A percentile compares a stretch with the other conserved stretches of the same genome.
Conservation (phyloP, 1,284 basidiomycete genomes). For the Meripilus lineatus region DNA sequence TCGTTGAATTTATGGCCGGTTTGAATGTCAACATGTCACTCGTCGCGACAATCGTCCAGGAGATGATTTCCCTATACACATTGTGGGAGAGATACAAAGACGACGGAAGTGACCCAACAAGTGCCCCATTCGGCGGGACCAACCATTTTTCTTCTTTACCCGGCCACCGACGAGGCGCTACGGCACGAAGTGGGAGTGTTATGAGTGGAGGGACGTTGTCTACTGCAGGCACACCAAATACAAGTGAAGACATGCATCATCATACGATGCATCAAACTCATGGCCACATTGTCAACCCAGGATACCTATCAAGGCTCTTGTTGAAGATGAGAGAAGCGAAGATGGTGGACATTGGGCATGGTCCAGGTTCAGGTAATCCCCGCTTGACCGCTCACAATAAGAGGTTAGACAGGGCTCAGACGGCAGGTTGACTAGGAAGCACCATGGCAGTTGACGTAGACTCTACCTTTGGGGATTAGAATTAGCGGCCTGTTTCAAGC, state of each 20-base stretch:
- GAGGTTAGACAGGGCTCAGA: constrained; percentile 63
- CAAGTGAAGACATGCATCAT: constrained; percentile 23
- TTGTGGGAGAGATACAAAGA: constrained; percentile 82
- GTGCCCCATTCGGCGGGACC: too few species aligned
- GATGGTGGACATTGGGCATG: constrained; percentile 54
- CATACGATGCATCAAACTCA: background rate
- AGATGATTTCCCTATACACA: constrained; percentile 86
- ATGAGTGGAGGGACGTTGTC: constrained; percentile 15
- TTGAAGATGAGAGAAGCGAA: constrained; percentile 65
- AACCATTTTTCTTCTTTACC: constrained; percentile 7
- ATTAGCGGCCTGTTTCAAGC: too few species aligned
- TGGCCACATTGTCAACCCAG: constrained; percentile 41
- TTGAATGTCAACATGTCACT: constrained; percentile 83
- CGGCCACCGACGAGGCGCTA: constrained; percentile 18
- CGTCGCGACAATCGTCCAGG: constrained; percentile 85
- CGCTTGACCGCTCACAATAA: constrained; percentile 54
- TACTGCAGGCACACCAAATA: constrained; percentile 18
- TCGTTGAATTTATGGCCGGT: constrained; percentile 78
- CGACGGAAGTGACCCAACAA: constrained; percentile 32
- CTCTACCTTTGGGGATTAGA: too few species aligned
- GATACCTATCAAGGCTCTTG: constrained; percentile 49
- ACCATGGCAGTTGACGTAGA: too few species aligned
- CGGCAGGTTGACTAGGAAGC: constrained; percentile 48
- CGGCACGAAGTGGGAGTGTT: constrained; percentile 21
- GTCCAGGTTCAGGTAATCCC: constrained; percentile 40